Evolutionary conservation across 2,329 filamentous ascomycete species (phyloP).

Genomic region (Aurifilum marmelostoma): DNA sequence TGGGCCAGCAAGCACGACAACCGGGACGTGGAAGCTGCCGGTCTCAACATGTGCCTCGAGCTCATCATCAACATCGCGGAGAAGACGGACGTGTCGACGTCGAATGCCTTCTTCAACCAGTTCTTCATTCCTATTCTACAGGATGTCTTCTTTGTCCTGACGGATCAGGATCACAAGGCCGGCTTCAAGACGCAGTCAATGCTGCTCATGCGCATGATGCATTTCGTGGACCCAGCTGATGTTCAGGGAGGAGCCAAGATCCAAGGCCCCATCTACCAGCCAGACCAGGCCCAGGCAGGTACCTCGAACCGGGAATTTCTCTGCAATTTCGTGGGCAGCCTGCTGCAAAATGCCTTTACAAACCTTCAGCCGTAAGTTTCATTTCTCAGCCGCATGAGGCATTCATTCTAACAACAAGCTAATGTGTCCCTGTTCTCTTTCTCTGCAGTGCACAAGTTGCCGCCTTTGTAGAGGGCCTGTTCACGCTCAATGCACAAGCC

Average conservation of each 20-base stretch:
- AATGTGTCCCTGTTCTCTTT: neutral
- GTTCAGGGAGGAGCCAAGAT: slow-evolving; percentile 74
- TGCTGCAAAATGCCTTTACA: slow-evolving; percentile 88
- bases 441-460: slow-evolving; percentile 75
- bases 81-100: slow-evolving; percentile 80
- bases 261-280: slow-evolving; percentile 84
- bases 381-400: neutral
- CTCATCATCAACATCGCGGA: slow-evolving; percentile 97
- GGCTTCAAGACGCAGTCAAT: slow-evolving; percentile 98
- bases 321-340: slow-evolving; percentile 79
- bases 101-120: slow-evolving; percentile 95
- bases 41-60: slow-evolving; percentile 97
- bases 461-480: slow-evolving; percentile 86
- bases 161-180: slow-evolving; percentile 97
- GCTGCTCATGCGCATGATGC: slow-evolving; percentile 93
- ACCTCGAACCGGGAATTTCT: slow-evolving; percentile 92
- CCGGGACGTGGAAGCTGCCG: slow-evolving; percentile 93
- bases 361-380: slow-evolving; percentile 81
- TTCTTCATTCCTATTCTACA: slow-evolving; percentile 96
- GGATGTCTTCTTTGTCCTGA: slow-evolving; percentile 97
- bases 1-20: slow-evolving; percentile 99
- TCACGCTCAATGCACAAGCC: slow-evolving; percentile 84
- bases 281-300: slow-evolving; percentile 79
- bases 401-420: neutral
- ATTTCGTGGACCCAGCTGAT: slow-evolving; percentile 79